Evolutionary conservation across 75 land plant species (phyloP), one percentile per base, ranked within the genome.

Genomic region (Isoetes taiwanensis): DNA sequence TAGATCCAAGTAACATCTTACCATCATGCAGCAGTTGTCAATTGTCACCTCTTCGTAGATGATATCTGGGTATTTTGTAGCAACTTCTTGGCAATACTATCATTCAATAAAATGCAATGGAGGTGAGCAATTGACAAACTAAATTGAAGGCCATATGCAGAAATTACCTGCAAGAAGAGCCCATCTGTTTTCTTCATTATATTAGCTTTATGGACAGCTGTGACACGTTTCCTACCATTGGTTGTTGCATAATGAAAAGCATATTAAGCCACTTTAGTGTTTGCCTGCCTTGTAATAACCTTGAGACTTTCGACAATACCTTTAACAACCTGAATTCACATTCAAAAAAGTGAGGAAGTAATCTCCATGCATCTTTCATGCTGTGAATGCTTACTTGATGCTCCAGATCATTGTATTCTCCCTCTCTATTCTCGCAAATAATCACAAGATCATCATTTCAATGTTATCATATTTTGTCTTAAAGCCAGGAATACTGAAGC

Each of bases 131-230:
- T n/a, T n/a, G n/a, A n/a, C n/a, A n/a, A 46, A 46, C 19, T 19
- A 23, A 46, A n/a, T n/a, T n/a, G n/a, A n/a, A n/a, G n/a, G n/a
- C n/a, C n/a, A n/a, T n/a, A n/a, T n/a, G n/a, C n/a, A 6, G 16
- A 8, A 46, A 46, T 46, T 46, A 46, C 50, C 50, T 46, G n/a
- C 25, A 46, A 23, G 23, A 46, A 46, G 25, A 46, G 23, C 16
- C 50, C 50, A 16, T 46, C 50, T 23, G 50, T 46, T 19, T 46
- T 46, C 50, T 46, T 46, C 50, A 46, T 46, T 19, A 46, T 46
- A n/a, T 46, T 46, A 4, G 50, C 50, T 19, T 46, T 46, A 23
- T 46, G 50, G 4, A 46, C 25, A 5, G 50, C 50, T 5, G 50
- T 19, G 8, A 46, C 50, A 16, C 50, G 50, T n/a, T 46, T 46